Conservation (phyloP, 768 basidiomycete species). For the Udeniomyces megalosporus region DNA sequence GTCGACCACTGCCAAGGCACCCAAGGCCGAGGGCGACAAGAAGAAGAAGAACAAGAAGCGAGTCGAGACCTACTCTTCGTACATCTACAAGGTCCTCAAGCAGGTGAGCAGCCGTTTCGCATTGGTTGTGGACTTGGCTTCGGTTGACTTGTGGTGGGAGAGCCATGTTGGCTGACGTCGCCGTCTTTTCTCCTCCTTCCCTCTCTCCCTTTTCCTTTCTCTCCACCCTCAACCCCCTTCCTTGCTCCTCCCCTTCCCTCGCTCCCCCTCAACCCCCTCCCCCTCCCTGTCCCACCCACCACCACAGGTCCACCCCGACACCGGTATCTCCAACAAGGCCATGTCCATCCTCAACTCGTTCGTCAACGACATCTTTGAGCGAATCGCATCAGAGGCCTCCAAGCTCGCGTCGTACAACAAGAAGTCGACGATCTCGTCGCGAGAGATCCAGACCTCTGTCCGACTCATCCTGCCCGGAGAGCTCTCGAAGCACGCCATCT, state of each 20-base stretch:
- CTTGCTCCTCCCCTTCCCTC: background rate
- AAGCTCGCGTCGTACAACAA: slow-evolving; percentile 95
- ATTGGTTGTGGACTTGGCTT: too few relatives aligned
- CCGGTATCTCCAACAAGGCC: slow-evolving; percentile 53
- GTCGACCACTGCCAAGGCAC: slow-evolving; percentile 11
- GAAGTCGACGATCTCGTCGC: slow-evolving; percentile 96
- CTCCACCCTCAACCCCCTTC: background rate
- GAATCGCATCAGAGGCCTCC: slow-evolving; percentile 80
- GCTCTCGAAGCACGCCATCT: slow-evolving; percentile 81
- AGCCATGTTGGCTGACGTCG: too few relatives aligned
- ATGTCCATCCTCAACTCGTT: slow-evolving; percentile 95
- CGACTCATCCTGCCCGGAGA: slow-evolving; percentile 94
- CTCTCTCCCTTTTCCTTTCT: background rate
- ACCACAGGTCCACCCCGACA: slow-evolving; percentile 12
- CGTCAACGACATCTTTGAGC: slow-evolving; percentile 88
- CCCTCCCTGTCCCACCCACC: background rate
- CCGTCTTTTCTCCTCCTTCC: too few relatives aligned
- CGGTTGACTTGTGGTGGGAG: too few relatives aligned
- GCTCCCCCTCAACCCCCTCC: too few relatives aligned
- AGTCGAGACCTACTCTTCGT: slow-evolving; percentile 17
- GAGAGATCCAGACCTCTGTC: slow-evolving; percentile 94
- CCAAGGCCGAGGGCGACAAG: slow-evolving; percentile 16
- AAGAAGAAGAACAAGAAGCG: slow-evolving; percentile 17
- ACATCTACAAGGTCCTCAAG: slow-evolving; percentile 19
- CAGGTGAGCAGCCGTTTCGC: background rate